Percentiles rank a stretch among this genome's conserved stretches.
phyloP scores from a whole-genome alignment of 1,284 basidiomycete species.

The Amylostereum chailletii region DNA sequence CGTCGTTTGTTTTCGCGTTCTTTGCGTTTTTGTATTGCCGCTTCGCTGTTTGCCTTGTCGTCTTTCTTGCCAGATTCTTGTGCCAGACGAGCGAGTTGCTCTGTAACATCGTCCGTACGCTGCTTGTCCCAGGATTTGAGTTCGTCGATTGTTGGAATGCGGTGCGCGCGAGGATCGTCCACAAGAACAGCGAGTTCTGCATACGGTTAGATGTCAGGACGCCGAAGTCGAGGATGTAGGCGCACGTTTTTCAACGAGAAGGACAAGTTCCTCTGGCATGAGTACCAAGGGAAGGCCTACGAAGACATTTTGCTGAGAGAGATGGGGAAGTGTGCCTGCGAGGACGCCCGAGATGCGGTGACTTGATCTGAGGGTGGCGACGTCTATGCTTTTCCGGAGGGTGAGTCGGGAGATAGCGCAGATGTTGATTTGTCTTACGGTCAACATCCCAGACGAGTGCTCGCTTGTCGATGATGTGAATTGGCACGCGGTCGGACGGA shows the following conservation, averaged over 20 bases:
- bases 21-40: conserved; percentile 60
- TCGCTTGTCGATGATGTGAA: conserved; percentile 13
- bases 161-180: conserved; percentile 62
- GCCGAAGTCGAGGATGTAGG: conserved; percentile 1
- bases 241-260: conserved; percentile 75
- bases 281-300: conserved; percentile 85
- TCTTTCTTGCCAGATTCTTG: conserved; percentile 36
- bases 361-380: conserved; percentile 66
- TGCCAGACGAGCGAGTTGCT: conserved; percentile 38
- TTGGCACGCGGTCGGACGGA: conserved; percentile 5
- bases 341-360: conserved; percentile 83
- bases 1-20: conserved; percentile 53
- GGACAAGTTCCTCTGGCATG: conserved; percentile 87
- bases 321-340: conserved; percentile 86
- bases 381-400: conserved; percentile 43
- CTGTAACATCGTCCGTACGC: conserved; percentile 33
- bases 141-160: conserved; percentile 41
- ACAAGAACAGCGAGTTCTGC: conserved; percentile 73
- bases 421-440: conserved; percentile 4
- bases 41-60: conserved; percentile 36
- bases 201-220: conserved; percentile 3
- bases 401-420: neutral
- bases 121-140: conserved; percentile 49
- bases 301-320: conserved; percentile 96
- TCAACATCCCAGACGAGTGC: conserved; percentile 14